phyloP scores from a whole-genome alignment of 2,329 filamentous ascomycete genomes.

The Ceratocystis lukuohia region DNA sequence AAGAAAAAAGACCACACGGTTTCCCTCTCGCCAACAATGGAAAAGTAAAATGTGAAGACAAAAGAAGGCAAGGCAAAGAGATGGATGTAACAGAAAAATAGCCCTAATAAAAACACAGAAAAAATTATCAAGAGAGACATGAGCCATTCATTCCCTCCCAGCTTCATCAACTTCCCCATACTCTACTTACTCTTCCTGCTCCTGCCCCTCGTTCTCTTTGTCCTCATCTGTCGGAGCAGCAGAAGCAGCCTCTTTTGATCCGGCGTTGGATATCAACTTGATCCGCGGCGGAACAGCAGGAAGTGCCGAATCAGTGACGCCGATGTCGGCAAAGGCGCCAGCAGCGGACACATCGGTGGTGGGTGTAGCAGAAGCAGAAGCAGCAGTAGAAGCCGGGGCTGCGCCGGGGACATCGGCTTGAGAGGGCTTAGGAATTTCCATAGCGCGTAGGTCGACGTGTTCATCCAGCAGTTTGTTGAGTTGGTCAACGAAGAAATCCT shows the following conservation, averaged over 20 bases:
- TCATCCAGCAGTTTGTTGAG: conserved; percentile 41
- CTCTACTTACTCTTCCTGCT: background rate
- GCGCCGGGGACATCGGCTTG: conserved; percentile 20
- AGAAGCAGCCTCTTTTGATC: conserved; percentile 7
- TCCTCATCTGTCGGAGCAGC: background rate
- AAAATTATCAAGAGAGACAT: conserved; percentile 12
- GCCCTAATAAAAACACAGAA: conserved; percentile 8
- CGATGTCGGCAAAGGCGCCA: background rate
- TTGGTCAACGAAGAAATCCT: conserved; percentile 42
- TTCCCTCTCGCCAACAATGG: background rate
- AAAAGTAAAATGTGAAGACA: conserved; percentile 5
- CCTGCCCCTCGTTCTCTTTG: background rate
- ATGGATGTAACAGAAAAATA: background rate
- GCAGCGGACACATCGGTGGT: conserved; percentile 20
- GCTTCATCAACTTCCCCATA: conserved; percentile 4
- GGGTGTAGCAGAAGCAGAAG: conserved; percentile 10
- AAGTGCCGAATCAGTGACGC: background rate
- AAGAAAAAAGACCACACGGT: background rate
- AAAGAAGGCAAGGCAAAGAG: background rate
- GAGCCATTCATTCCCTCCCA: background rate
- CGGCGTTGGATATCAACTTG: conserved; percentile 37
- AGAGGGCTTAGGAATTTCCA: conserved; percentile 33
- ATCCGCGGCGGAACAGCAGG: conserved; percentile 11
- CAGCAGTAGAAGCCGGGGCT: conserved; percentile 20
- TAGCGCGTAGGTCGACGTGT: conserved; percentile 41